A percentile compares a stretch with the other conserved stretches of the same genome.
phyloP scores from a whole-genome alignment of 805 yeast genomes.

The Teunomyces barrocoloradensis region DNA sequence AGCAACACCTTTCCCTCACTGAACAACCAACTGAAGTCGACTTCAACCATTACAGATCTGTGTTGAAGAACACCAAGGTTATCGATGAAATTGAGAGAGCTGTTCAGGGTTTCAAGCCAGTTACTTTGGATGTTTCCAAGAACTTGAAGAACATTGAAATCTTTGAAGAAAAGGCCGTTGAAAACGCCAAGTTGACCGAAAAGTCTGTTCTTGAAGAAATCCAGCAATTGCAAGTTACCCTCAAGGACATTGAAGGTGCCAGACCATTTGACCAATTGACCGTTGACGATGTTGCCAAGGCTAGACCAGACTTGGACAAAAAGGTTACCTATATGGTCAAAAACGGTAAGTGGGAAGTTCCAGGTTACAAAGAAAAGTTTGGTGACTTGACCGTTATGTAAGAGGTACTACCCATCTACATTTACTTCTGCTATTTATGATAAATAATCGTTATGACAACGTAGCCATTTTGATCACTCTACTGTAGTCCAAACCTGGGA shows the following conservation, averaged over 20 bases:
- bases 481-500: neutral
- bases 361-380: conserved; percentile 97
- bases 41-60: conserved; percentile 73
- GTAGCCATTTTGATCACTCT: neutral
- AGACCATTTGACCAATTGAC: conserved; percentile 98
- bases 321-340: conserved; percentile 93
- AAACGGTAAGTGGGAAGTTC: conserved; percentile 97
- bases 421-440: conserved; percentile 5
- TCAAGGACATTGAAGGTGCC: conserved; percentile 91
- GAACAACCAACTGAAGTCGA: conserved; percentile 77
- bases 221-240: conserved; percentile 78
- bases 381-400: conserved; percentile 95
- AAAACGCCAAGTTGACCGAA: conserved; percentile 93
- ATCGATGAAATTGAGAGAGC: conserved; percentile 79
- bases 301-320: conserved; percentile 96
- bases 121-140: conserved; percentile 79
- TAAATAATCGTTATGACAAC: neutral
- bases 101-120: conserved; percentile 74
- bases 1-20: conserved; percentile 67
- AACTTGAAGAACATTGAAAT: conserved; percentile 89
- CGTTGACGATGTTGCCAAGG: conserved; percentile 89
- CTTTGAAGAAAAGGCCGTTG: conserved; percentile 92
- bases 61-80: conserved; percentile 77
- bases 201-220: conserved; percentile 83
- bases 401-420: conserved; percentile 13